Evolutionary conservation across 768 basidiomycete genomes (phyloP).

Genomic region (Sistotremastrum niveocremeum): DNA sequence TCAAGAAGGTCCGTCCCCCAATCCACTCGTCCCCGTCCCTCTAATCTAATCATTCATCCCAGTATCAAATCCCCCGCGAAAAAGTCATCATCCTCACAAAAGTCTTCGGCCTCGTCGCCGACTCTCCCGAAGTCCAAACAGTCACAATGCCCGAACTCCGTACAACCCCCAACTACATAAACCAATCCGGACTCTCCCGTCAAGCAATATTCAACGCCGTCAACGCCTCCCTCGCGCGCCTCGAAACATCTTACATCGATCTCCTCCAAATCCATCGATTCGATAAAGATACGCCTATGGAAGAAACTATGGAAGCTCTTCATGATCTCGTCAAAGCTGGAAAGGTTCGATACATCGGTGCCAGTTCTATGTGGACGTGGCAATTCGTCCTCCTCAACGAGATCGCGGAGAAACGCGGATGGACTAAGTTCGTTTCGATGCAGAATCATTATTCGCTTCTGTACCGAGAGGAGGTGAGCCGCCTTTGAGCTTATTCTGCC

Average conservation of each 20-base stretch:
- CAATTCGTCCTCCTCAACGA: constrained; percentile 32
- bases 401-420: constrained; percentile 28
- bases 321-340: constrained; percentile 30
- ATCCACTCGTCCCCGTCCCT: background rate
- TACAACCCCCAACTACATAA: constrained; percentile 11
- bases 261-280: constrained; percentile 24
- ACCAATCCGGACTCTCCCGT: constrained; percentile 23
- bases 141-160: constrained; percentile 5
- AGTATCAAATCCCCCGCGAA: constrained; percentile 21
- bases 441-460: constrained; percentile 40
- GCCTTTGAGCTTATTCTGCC: background rate
- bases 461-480: constrained; percentile 36
- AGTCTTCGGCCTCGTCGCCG: constrained; percentile 9
- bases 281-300: constrained; percentile 15
- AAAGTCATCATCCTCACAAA: constrained; percentile 21
- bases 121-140: constrained; percentile 4
- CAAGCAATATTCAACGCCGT: constrained; percentile 25
- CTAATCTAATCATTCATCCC: constrained; percentile 16
- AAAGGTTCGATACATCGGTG: constrained; percentile 29
- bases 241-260: constrained; percentile 12
- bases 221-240: constrained; percentile 10
- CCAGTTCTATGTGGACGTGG: constrained; percentile 34
- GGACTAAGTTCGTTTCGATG: constrained; percentile 44
- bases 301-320: constrained; percentile 28
- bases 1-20: constrained; percentile 20